These are phyloP conservation scores for Cladosporium oxysporum DNA, from an alignment of 2,329 filamentous ascomycete species.

Conservation along the genomic window DNA sequence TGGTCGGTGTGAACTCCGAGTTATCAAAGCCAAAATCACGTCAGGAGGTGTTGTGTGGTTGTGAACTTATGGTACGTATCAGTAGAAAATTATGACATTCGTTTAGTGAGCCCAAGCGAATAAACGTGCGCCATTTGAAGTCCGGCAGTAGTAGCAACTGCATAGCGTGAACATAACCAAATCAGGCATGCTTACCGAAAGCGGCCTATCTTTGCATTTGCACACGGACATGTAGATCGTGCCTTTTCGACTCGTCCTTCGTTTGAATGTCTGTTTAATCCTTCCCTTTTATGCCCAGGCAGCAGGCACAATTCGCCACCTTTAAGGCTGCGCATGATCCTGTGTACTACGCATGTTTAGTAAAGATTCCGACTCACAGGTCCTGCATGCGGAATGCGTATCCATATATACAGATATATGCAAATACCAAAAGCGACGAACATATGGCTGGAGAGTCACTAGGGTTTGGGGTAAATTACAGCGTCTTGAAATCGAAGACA, in stretches of 20 bases:
- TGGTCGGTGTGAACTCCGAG: neutral
- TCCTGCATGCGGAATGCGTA: neutral
- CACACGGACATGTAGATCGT: neutral
- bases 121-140: neutral
- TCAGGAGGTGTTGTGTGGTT: neutral
- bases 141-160: neutral
- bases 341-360: neutral
- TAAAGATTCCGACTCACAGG: neutral
- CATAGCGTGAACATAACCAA: neutral
- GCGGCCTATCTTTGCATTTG: neutral
- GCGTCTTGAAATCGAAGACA: too few relatives aligned
- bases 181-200: neutral
- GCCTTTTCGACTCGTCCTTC: neutral
- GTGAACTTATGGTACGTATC: neutral
- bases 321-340: neutral
- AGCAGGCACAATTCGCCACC: neutral
- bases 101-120: too few relatives aligned
- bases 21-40: neutral
- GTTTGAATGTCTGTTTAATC: neutral
- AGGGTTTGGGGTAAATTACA: neutral
- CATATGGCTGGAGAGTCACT: neutral
- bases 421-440: neutral
- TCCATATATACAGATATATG: neutral
- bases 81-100: neutral
- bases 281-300: neutral